A percentile compares a stretch with the other conserved stretches of the same genome.
phyloP scores from a whole-genome alignment of 1,284 basidiomycete genomes.

The Heliocybe sulcata region DNA sequence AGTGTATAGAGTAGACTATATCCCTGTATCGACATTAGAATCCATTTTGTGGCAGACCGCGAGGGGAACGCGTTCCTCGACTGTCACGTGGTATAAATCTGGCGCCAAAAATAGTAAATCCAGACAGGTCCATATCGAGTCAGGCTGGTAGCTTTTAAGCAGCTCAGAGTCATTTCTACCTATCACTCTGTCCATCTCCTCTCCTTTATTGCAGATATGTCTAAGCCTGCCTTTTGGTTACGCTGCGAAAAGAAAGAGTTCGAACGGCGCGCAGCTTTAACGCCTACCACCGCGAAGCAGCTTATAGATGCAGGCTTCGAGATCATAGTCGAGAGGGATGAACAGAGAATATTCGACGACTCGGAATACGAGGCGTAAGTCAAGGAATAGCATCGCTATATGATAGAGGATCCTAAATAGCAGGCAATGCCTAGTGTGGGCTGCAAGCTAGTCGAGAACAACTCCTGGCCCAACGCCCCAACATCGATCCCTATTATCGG shows the following conservation, averaged over 20 bases:
- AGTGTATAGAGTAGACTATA: too few species aligned
- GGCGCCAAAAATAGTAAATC: too few species aligned
- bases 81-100: too few species aligned
- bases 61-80: too few species aligned
- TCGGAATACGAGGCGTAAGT: constrained; percentile 88
- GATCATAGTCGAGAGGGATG: constrained; percentile 89
- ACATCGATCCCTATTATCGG: constrained; percentile 82
- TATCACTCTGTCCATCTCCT: neutral
- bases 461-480: constrained; percentile 85
- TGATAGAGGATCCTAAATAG: constrained; percentile 4
- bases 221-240: constrained; percentile 64
- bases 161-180: neutral
- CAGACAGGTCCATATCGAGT: neutral
- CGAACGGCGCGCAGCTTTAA: constrained; percentile 90
- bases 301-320: constrained; percentile 91
- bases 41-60: too few species aligned
- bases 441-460: constrained; percentile 84
- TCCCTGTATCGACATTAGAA: too few species aligned
- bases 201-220: constrained; percentile 15
- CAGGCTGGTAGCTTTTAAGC: neutral
- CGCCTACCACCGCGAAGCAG: constrained; percentile 86
- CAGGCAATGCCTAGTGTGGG: constrained; percentile 56
- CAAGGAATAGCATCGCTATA: constrained; percentile 3
- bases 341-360: constrained; percentile 94
- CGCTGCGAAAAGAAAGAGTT: constrained; percentile 94